Evolutionary conservation across 768 basidiomycete genomes (phyloP).

Genomic region (Daedaleopsis nitida): DNA sequence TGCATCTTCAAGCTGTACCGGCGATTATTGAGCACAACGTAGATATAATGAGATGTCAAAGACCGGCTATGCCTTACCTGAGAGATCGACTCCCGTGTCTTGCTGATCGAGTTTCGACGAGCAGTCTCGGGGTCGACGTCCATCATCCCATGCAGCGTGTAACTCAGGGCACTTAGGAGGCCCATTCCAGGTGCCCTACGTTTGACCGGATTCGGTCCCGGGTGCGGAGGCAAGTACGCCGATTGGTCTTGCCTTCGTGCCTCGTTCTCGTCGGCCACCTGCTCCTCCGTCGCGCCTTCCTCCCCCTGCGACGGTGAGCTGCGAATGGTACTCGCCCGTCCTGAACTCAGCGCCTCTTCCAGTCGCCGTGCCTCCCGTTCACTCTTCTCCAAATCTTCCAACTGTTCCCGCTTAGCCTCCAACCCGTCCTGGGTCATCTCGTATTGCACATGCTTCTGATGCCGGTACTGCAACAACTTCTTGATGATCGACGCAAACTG

Average conservation of each 20-base stretch:
- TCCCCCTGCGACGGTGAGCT: conserved; percentile 29
- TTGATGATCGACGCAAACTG: conserved; percentile 96
- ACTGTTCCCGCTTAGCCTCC: conserved; percentile 77
- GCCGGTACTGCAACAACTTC: conserved; percentile 90
- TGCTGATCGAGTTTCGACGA: conserved; percentile 88
- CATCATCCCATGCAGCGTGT: conserved; percentile 97
- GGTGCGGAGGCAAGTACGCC: conserved; percentile 70
- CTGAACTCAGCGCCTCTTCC: conserved; percentile 70
- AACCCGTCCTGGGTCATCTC: conserved; percentile 95
- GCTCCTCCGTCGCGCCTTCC: conserved; percentile 25
- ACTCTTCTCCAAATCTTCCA: conserved; percentile 90
- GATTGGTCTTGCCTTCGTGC: conserved; percentile 39
- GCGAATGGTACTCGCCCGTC: conserved; percentile 23
- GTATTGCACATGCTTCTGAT: conserved; percentile 97
- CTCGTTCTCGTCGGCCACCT: conserved; percentile 39
- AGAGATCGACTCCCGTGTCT: conserved; percentile 93
- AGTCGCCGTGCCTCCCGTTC: conserved; percentile 89
- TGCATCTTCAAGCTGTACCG: conserved; percentile 85
- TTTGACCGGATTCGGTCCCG: conserved; percentile 71
- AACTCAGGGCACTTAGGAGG: conserved; percentile 86
- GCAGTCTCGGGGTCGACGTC: conserved; percentile 98
- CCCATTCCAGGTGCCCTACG: conserved; percentile 78
- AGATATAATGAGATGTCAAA: neutral
- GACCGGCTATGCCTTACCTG: conserved; percentile 55
- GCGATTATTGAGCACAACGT: conserved; percentile 8